Evolutionary conservation across 2,329 filamentous ascomycete species (phyloP).

Genomic region (Trichophyton simii): DNA sequence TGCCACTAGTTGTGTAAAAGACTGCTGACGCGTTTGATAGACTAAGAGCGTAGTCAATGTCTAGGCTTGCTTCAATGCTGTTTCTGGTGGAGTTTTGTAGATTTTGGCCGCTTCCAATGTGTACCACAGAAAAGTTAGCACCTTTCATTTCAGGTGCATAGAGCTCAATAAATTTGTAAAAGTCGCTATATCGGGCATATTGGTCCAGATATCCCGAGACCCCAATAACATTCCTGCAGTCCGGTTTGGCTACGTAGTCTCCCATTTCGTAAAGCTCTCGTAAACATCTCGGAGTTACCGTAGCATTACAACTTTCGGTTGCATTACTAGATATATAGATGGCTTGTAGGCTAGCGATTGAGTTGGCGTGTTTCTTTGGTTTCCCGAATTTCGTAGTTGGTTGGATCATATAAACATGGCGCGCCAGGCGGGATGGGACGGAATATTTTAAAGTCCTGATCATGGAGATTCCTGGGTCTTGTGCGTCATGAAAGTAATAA

Average conservation of each 20-base stretch:
- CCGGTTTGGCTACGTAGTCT: slow-evolving; percentile 28
- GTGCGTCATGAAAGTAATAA: slow-evolving; percentile 13
- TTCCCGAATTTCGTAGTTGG: slow-evolving; percentile 52
- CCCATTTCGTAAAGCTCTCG: slow-evolving; percentile 38
- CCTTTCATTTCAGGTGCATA: slow-evolving; percentile 43
- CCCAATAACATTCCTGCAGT: slow-evolving; percentile 31
- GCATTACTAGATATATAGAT: slow-evolving; percentile 10
- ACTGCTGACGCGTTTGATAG: slow-evolving; percentile 43
- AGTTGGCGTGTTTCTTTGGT: slow-evolving; percentile 32
- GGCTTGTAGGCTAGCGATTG: slow-evolving; percentile 17
- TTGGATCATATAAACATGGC: slow-evolving; percentile 50
- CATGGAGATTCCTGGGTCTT: slow-evolving; percentile 45
- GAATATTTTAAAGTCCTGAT: slow-evolving; percentile 50
- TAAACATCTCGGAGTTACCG: slow-evolving; percentile 39
- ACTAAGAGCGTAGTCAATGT: slow-evolving; percentile 48
- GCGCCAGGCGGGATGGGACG: slow-evolving; percentile 43
- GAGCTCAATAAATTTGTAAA: slow-evolving; percentile 42
- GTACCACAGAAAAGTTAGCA: slow-evolving; percentile 44
- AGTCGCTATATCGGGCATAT: slow-evolving; percentile 42
- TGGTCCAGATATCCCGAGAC: slow-evolving; percentile 40
- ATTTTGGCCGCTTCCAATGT: slow-evolving; percentile 45
- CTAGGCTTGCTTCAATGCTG: slow-evolving; percentile 49
- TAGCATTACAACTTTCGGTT: slow-evolving; percentile 24
- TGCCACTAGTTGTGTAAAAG: slow-evolving; percentile 49
- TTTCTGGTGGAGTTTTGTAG: slow-evolving; percentile 33